Base-by-base conservation (phyloP, 768 basidiomycete species). In the Lactifluus piperatus region DNA sequence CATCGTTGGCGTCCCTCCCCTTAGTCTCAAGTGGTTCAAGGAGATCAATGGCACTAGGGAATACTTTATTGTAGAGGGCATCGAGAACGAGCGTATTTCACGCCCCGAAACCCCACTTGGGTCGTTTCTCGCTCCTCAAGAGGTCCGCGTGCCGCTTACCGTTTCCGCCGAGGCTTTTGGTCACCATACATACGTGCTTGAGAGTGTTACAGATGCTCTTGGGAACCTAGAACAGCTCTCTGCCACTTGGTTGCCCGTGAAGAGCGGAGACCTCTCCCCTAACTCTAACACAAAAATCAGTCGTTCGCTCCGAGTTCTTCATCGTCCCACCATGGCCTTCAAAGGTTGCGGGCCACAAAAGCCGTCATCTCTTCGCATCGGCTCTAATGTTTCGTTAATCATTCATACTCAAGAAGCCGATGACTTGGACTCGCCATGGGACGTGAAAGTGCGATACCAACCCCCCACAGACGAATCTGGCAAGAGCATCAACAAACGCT, bases 41-140 rank as follows among this genome's bases (percentile, higher is more conserved):
- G 81, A 84, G 24, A 74, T 84, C 44, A 84, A 83, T 56, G 83
- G 82, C 11, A 76, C 77, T 61, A 76, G 78, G 55, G 89, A 94
- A 67, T 76, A 80, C 46, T 88, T 88, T 62, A 72, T 87, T 41
- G 89, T 93, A 2, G 91, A 94, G 66, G 91, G 92, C 9, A 90
- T 94, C 50, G 86, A 91, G 69, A 80, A 79, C 39, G 76, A 77
- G 24, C 75, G 76, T 46, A 70, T 75, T 26, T 70, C 69, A 34
- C 64, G 68, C 18, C 60, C 68, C 5, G 58, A 65, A 20, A 66
- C 70, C 63, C 62, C 52, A 67, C 57, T 41, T 57, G 45, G 44
- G 55, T 57, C 18, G 57, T 67, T 55, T 20, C 68, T 67, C 45
- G 68, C 70, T 4, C 79, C 85, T 6, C 82, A 85, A 62, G 74